These are phyloP conservation scores for Thozetella sp. DNA, from an alignment of 495 filamentous ascomycete genomes.

Conservation along the genomic window DNA sequence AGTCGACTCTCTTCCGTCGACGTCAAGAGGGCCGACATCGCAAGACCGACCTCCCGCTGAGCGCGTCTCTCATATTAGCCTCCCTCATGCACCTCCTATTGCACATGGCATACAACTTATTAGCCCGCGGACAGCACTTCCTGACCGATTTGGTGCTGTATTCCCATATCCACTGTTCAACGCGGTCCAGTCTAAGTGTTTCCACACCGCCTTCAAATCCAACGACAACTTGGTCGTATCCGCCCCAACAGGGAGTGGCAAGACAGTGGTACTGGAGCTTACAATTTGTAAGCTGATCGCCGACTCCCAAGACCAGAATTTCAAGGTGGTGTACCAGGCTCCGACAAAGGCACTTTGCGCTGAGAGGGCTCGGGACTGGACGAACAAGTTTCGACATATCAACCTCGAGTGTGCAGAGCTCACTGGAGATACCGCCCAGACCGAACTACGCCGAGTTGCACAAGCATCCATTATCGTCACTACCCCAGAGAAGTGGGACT, in stretches of 20 bases:
- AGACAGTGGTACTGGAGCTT: constrained; percentile 88
- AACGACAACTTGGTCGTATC: constrained; percentile 87
- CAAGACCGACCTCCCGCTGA: background rate
- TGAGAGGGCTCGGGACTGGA: constrained; percentile 83
- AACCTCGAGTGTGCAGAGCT: constrained; percentile 81
- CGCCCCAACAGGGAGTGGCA: constrained; percentile 92
- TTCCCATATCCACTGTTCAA: constrained; percentile 89
- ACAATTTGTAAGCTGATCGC: constrained; percentile 83
- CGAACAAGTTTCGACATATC: constrained; percentile 76
- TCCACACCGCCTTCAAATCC: constrained; percentile 67
- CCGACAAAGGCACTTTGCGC: constrained; percentile 92
- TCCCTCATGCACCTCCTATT: constrained; percentile 31
- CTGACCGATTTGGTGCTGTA: constrained; percentile 74
- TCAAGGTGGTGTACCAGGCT: constrained; percentile 95
- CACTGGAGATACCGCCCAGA: constrained; percentile 86
- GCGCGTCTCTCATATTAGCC: background rate
- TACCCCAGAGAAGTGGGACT: constrained; percentile 99
- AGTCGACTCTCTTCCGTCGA: too few species aligned
- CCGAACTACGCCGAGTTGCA: constrained; percentile 73
- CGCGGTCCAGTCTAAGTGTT: constrained; percentile 89
- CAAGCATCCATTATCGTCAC: constrained; percentile 91
- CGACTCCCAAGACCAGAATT: constrained; percentile 63
- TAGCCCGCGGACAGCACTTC: constrained; percentile 65
- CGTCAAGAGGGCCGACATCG: background rate
- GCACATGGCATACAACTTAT: constrained; percentile 72